A percentile compares a stretch with the other conserved stretches of the same genome.
phyloP scores from a whole-genome alignment of 108 stramenopile species.

The Skeletonema menzelii region DNA sequence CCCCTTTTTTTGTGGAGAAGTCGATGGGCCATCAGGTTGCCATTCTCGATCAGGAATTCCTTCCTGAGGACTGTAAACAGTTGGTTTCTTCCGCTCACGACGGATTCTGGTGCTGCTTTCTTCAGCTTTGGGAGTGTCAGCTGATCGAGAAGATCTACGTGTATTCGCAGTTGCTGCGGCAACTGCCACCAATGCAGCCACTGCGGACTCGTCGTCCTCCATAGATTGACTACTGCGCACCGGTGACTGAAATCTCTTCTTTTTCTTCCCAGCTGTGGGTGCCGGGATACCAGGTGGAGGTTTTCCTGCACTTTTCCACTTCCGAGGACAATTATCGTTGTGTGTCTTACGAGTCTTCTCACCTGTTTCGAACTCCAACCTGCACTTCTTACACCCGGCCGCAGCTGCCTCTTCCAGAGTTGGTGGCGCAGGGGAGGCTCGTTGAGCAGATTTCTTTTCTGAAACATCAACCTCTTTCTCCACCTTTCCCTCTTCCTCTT shows the following conservation, averaged over 20 bases:
- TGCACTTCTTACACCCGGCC: constrained; percentile 19
- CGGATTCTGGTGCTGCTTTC: constrained; percentile 22
- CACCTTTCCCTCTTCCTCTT: not conserved
- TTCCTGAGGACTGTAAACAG: constrained; percentile 23
- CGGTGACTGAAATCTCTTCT: not conserved
- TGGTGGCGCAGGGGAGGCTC: not conserved
- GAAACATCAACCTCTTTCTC: not conserved
- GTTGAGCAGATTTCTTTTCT: not conserved
- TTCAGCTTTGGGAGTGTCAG: not conserved
- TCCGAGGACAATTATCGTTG: constrained; percentile 18
- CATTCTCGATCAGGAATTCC: constrained; percentile 13
- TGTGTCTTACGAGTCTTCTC: constrained; percentile 25
- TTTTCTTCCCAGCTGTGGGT: constrained; percentile 9
- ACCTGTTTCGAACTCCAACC: constrained; percentile 15
- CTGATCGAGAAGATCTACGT: not conserved
- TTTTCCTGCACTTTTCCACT: constrained; percentile 16
- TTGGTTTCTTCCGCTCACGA: constrained; percentile 37
- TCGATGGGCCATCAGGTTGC: constrained; percentile 12
- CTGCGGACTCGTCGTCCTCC: constrained; percentile 6
- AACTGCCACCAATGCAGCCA: constrained; percentile 10
- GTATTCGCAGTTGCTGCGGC: constrained; percentile 9
- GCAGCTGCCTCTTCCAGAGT: constrained; percentile 18
- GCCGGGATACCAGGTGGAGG: constrained; percentile 20
- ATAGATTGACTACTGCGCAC: not conserved
- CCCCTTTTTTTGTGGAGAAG: not conserved